Evolutionary conservation across 495 filamentous ascomycete species (phyloP), one percentile per base, ranked within the genome.

Genomic region (Hyphodiscus hymeniophilus): DNA sequence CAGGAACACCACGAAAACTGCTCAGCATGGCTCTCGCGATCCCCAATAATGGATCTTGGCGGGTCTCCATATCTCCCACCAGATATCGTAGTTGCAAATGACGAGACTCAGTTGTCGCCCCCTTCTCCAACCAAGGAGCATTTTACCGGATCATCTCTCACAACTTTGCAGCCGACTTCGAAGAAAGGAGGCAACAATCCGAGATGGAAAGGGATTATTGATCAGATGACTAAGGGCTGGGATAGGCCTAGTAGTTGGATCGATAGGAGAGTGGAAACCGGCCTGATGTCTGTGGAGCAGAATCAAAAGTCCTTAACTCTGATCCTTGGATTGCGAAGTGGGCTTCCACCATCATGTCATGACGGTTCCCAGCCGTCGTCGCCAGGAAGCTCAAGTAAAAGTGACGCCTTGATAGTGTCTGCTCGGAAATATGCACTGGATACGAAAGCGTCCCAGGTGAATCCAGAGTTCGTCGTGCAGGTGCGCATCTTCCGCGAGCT

Each of bases 151-250:
- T 8, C 38, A 41, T 23, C 38, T 6, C 21, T 23, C 10, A 16
- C 24, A 6, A 15, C 42, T 7, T 11, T 32, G 13, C 22, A 30
- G 28, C 23, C 42, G 16, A 18, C 18, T 11, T 12, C 10, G 2
- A 30, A 44, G 18, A 30, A 26, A 31, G 5, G 23, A 32, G 18
- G 15, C 2, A 24, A 30, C 11, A 44, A 6, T 2, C 42, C 42
- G 2, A 15, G 42, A n/a, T 47, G 44, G 44, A 47, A 38, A 38
- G 30, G 24, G 7, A 35, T 64, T 21, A 13, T 28, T 23, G 31
- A 61, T 50, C 56, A 62, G 8, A 52, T 70, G 17, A 38, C 36
- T 18, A 21, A 22, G 17, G 43, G 26, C 20, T 42, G 20, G 24
- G 31, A 35, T 16, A 30, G 22, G 7, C 31, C 44, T 10, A 31